phyloP scores from a whole-genome alignment of 177 flowering plant species.

The Vitis hybrid region DNA sequence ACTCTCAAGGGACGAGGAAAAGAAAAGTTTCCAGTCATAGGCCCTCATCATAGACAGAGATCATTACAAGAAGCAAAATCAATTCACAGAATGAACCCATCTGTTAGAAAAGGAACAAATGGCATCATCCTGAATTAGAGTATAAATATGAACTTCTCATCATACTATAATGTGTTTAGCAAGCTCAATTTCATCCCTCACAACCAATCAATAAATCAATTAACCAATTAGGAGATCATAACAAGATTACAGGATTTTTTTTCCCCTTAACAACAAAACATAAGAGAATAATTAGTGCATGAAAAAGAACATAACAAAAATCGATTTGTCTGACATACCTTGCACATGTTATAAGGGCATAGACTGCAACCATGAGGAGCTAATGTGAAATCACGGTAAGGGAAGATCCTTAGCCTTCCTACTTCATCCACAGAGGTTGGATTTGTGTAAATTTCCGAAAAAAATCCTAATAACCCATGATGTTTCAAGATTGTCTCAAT shows the following conservation, averaged over 20 bases:
- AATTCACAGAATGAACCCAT: neutral
- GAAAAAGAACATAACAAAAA: neutral
- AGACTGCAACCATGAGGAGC: constrained; percentile 57
- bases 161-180: too few species aligned
- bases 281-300: too few species aligned
- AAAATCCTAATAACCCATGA: constrained; percentile 55
- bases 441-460: constrained; percentile 59
- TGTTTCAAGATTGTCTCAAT: constrained; percentile 67
- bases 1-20: too few species aligned
- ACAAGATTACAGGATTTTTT: neutral
- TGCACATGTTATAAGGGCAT: constrained; percentile 83
- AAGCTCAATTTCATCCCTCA: constrained; percentile 1
- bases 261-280: too few species aligned
- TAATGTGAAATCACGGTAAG: constrained; percentile 40
- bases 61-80: neutral
- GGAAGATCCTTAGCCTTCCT: constrained; percentile 57
- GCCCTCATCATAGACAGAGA: too few species aligned
- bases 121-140: too few species aligned
- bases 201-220: neutral
- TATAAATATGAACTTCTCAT: too few species aligned
- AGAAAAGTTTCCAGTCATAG: too few species aligned
- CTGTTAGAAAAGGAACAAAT: neutral
- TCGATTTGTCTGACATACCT: constrained; percentile 39
- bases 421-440: constrained; percentile 45
- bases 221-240: neutral